Evolutionary conservation across 2,329 filamentous ascomycete genomes (phyloP).

Genomic region (Periconia macrospinosa): DNA sequence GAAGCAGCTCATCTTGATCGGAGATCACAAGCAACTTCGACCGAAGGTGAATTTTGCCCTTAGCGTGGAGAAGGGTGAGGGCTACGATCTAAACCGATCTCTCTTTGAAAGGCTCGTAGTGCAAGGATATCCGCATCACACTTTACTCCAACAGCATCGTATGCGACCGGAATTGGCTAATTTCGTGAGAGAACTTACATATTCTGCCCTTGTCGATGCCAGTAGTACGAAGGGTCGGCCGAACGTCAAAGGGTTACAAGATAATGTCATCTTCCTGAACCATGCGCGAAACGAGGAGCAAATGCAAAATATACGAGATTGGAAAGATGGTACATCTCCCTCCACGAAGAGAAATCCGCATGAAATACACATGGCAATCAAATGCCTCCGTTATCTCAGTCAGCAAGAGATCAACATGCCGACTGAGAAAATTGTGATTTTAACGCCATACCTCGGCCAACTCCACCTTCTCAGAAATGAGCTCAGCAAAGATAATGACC

Average conservation of each 20-base stretch:
- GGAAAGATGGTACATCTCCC: slow-evolving; percentile 52
- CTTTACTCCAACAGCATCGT: slow-evolving; percentile 65
- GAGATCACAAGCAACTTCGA: slow-evolving; percentile 72
- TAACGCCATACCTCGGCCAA: slow-evolving; percentile 75
- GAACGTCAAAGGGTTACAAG: slow-evolving; percentile 58
- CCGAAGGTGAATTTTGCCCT: slow-evolving; percentile 67
- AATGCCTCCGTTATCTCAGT: slow-evolving; percentile 65
- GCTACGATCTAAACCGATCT: slow-evolving; percentile 68
- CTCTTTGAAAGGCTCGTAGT: slow-evolving; percentile 69
- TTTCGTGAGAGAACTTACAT: slow-evolving; percentile 61
- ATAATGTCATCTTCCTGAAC: slow-evolving; percentile 67
- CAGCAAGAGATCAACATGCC: slow-evolving; percentile 67
- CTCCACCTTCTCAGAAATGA: slow-evolving; percentile 60
- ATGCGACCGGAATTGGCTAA: slow-evolving; percentile 70
- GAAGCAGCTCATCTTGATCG: slow-evolving; percentile 69
- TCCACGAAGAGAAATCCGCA: slow-evolving; percentile 66
- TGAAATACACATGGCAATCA: slow-evolving; percentile 68
- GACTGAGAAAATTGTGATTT: slow-evolving; percentile 65
- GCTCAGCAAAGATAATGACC: slow-evolving; percentile 62
- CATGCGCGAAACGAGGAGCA: slow-evolving; percentile 60
- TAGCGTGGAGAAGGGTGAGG: slow-evolving; percentile 64
- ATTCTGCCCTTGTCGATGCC: slow-evolving; percentile 63
- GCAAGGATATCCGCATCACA: slow-evolving; percentile 56
- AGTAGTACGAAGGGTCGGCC: slow-evolving; percentile 52
- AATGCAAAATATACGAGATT: slow-evolving; percentile 49